Evolutionary conservation across 495 filamentous ascomycete genomes (phyloP).

Genomic region (Aspergillus sclerotioniger): DNA sequence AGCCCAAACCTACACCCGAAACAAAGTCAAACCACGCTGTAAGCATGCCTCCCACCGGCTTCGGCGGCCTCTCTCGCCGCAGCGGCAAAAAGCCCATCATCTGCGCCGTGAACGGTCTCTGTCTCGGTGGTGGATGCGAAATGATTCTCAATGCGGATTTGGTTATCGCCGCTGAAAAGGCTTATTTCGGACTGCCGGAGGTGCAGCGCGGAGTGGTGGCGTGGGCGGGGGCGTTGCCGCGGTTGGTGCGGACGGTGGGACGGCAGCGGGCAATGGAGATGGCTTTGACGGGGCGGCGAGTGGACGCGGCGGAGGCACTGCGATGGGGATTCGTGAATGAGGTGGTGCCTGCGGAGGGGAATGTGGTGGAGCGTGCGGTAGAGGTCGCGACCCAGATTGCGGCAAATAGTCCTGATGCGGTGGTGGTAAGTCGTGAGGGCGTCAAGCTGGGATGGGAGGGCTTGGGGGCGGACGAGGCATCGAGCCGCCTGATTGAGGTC

Average conservation of each 20-base stretch:
- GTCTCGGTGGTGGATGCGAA: slow-evolving; percentile 74
- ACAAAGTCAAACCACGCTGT: slow-evolving; percentile 13
- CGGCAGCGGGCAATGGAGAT: slow-evolving; percentile 73
- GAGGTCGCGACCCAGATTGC: slow-evolving; percentile 44
- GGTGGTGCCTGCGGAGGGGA: slow-evolving; percentile 55
- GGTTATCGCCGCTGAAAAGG: slow-evolving; percentile 54
- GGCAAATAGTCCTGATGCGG: slow-evolving; percentile 68
- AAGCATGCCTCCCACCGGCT: slow-evolving; percentile 24
- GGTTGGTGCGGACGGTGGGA: slow-evolving; percentile 65
- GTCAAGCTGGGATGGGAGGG: slow-evolving; percentile 71
- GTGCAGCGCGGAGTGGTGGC: slow-evolving; percentile 70
- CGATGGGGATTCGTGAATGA: slow-evolving; percentile 71
- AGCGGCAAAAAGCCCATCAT: slow-evolving; percentile 61
- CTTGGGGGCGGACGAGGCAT: slow-evolving; percentile 63
- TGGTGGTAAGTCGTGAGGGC: slow-evolving; percentile 68
- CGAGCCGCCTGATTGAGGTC: slow-evolving; percentile 53
- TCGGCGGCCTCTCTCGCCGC: slow-evolving; percentile 47
- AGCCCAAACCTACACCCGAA: slow-evolving; percentile 5
- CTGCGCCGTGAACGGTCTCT: slow-evolving; percentile 69
- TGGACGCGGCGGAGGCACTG: slow-evolving; percentile 57
- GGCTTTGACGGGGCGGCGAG: slow-evolving; percentile 62
- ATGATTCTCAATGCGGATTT: slow-evolving; percentile 73
- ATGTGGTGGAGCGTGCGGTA: slow-evolving; percentile 50
- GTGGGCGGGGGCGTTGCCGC: slow-evolving; percentile 68
- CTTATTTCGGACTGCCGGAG: slow-evolving; percentile 67